Conservation (phyloP, 2,329 filamentous ascomycete species). For the Nemania bipapillata region DNA sequence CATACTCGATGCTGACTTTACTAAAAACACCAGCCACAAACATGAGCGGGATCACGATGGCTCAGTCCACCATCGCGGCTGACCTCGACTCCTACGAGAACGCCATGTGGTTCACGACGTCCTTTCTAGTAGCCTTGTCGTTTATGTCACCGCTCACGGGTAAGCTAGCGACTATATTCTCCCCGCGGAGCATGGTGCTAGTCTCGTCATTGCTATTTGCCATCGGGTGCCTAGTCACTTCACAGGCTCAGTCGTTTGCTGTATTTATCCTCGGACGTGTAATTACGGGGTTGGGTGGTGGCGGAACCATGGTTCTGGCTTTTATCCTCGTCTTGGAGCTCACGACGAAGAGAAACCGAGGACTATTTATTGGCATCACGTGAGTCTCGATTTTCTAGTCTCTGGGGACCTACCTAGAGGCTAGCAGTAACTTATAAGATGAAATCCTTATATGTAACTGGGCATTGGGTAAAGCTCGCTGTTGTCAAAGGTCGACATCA, state of each 20-base stretch:
- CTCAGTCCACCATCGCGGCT: constrained; percentile 78
- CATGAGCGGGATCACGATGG: constrained; percentile 83
- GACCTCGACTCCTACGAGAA: constrained; percentile 79
- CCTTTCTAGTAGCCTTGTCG: constrained; percentile 74
- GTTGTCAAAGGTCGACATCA: neutral
- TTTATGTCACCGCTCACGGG: constrained; percentile 75
- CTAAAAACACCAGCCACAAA: constrained; percentile 63
- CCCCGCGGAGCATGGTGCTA: constrained; percentile 72
- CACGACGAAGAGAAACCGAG: constrained; percentile 72
- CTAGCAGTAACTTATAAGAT: no score
- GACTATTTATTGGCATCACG: constrained; percentile 77
- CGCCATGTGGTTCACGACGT: constrained; percentile 82
- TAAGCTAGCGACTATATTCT: constrained; percentile 78
- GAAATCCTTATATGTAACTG: neutral
- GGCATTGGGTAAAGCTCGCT: neutral
- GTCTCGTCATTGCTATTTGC: constrained; percentile 68
- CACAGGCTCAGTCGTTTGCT: constrained; percentile 66
- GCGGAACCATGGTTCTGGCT: constrained; percentile 76
- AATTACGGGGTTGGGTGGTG: constrained; percentile 74
- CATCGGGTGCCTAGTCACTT: constrained; percentile 72
- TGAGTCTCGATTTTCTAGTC: constrained; percentile 34
- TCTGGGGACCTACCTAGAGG: neutral
- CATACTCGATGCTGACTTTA: constrained; percentile 1
- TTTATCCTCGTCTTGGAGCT: constrained; percentile 83
- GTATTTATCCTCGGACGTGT: constrained; percentile 76